These are phyloP conservation scores for Trifolium fragiferum DNA, from an alignment of 306 rosid species.

Conservation along the genomic window DNA sequence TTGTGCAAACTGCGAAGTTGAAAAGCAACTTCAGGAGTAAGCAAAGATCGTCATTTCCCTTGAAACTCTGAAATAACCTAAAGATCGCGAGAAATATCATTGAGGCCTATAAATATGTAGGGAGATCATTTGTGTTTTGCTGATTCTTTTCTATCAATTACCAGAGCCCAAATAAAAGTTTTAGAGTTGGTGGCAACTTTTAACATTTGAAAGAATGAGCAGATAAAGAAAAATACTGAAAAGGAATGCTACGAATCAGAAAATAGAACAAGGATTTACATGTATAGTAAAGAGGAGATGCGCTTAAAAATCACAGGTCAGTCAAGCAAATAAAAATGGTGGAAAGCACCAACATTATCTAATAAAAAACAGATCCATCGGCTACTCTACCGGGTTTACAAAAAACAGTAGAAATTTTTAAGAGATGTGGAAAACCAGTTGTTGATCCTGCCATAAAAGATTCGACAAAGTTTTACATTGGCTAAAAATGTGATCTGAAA, in stretches of 20 bases:
- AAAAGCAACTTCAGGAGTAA: background rate
- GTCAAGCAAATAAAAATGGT: conserved; percentile 13
- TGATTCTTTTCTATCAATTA: conserved; percentile 14
- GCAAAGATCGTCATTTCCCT: conserved; percentile 3
- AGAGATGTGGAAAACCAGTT: background rate
- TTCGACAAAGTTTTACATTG: too few relatives aligned
- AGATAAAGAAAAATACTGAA: conserved; percentile 3
- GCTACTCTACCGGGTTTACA: conserved; percentile 27
- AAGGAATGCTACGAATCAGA: conserved; percentile 11
- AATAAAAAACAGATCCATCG: conserved; percentile 29
- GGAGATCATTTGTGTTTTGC: conserved; percentile 5
- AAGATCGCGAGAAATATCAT: conserved; percentile 6
- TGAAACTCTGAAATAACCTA: conserved; percentile 22
- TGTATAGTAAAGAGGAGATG: conserved; percentile 2
- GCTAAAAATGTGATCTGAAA: background rate
- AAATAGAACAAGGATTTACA: conserved; percentile 23
- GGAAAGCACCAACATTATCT: conserved; percentile 13
- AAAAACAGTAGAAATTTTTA: background rate
- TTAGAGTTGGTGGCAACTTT: conserved; percentile 12
- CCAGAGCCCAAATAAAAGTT: conserved; percentile 3
- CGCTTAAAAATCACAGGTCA: conserved; percentile 13
- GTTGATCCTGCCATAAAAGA: background rate
- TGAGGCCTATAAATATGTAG: background rate
- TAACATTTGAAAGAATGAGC: conserved; percentile 7
- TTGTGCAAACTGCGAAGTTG: conserved; percentile 11